Evolutionary conservation across 2,329 filamentous ascomycete species (phyloP).

Genomic region (Cercospora sesami): DNA sequence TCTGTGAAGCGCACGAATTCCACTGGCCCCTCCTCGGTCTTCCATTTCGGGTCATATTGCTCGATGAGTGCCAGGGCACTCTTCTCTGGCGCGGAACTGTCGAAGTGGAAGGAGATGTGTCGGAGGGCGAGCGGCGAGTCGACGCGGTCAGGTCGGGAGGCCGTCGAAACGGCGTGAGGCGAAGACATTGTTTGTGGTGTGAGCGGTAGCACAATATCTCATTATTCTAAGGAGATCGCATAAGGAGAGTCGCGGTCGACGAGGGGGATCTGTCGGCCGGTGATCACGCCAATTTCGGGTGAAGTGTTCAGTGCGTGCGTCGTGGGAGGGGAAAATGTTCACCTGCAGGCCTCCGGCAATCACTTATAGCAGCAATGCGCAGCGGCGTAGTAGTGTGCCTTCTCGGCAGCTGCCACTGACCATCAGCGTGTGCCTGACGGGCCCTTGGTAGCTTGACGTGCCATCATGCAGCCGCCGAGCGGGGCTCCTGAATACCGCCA

Average conservation of each 20-base stretch:
- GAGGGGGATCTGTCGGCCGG: slow-evolving; percentile 7
- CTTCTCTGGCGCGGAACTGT: slow-evolving; percentile 70
- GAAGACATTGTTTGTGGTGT: slow-evolving; percentile 27
- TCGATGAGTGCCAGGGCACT: slow-evolving; percentile 79
- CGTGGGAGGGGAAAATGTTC: neutral
- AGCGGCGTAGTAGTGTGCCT: neutral
- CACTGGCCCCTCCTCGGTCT: slow-evolving; percentile 68
- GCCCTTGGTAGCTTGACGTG: neutral
- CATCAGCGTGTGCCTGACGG: neutral
- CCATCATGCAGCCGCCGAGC: neutral
- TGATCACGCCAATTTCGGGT: neutral
- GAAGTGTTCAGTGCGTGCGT: neutral
- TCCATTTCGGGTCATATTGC: slow-evolving; percentile 81
- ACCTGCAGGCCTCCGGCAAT: neutral
- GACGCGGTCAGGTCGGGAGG: slow-evolving; percentile 29
- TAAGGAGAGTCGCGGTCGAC: slow-evolving; percentile 19
- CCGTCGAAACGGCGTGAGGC: slow-evolving; percentile 27
- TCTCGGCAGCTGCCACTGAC: neutral
- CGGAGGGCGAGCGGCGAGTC: slow-evolving; percentile 39
- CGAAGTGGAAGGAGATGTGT: slow-evolving; percentile 75
- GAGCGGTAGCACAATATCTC: slow-evolving; percentile 17
- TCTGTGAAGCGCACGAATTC: slow-evolving; percentile 92
- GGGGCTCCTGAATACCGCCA: neutral
- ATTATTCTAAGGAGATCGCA: slow-evolving; percentile 17
- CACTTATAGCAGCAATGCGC: neutral